Conservation (phyloP, 768 basidiomycete species). For the Paxillus involutus region DNA sequence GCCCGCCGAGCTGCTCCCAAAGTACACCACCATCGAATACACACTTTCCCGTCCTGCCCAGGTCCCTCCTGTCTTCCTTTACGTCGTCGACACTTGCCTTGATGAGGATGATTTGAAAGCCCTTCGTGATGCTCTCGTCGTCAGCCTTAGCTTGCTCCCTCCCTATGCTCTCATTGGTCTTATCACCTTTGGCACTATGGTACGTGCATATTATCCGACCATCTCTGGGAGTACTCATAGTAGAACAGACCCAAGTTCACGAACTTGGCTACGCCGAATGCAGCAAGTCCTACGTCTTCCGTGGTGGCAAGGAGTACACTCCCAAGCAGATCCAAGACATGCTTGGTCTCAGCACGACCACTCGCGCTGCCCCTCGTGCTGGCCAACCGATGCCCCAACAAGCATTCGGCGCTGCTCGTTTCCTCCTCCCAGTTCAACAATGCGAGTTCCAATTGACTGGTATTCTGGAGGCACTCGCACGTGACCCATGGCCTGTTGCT, state of each 20-base stretch:
- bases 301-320: conserved; percentile 94
- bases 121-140: conserved; percentile 89
- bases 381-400: conserved; percentile 81
- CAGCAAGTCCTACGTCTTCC: conserved; percentile 98
- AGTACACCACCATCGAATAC: conserved; percentile 99
- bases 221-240: not conserved
- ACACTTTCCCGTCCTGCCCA: conserved; percentile 91
- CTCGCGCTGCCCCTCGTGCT: conserved; percentile 82
- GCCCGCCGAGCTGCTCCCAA: conserved; percentile 92
- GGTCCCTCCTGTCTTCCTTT: conserved; percentile 95
- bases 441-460: conserved; percentile 96
- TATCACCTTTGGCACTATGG: conserved; percentile 98
- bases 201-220: conserved; percentile 31
- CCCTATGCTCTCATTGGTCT: conserved; percentile 94
- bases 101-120: conserved; percentile 96
- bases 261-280: conserved; percentile 96
- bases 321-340: conserved; percentile 98
- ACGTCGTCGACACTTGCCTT: conserved; percentile 95
- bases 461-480: conserved; percentile 81
- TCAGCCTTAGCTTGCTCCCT: conserved; percentile 90
- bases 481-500: conserved; percentile 98
- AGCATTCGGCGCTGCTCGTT: conserved; percentile 82
- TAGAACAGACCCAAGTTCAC: conserved; percentile 89
- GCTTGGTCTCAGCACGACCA: conserved; percentile 77
- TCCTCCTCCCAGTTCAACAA: conserved; percentile 88